Evolutionary conservation across 2,329 filamentous ascomycete species (phyloP).

Genomic region (Didymosphaeria variabile): DNA sequence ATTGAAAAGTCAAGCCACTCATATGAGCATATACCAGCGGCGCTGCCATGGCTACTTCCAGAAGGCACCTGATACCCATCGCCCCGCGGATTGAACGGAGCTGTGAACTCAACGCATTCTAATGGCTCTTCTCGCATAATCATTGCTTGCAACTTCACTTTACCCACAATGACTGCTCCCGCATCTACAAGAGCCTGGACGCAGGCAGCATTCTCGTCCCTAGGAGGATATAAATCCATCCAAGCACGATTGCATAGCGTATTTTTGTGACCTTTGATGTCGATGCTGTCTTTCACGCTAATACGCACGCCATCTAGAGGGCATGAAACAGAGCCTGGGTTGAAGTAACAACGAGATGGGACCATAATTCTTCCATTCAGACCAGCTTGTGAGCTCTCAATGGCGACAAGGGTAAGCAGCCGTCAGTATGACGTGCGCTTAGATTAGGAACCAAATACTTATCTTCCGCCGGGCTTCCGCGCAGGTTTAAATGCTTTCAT

Average conservation of each 20-base stretch:
- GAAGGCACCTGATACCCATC: conserved; percentile 29
- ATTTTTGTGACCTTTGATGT: conserved; percentile 18
- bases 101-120: conserved; percentile 14
- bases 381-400: conserved; percentile 7
- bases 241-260: conserved; percentile 22
- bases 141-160: conserved; percentile 60
- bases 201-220: conserved; percentile 10
- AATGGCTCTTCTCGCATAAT: conserved; percentile 30
- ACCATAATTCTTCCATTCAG: conserved; percentile 8
- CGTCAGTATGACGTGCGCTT: neutral
- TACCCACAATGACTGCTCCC: conserved; percentile 56
- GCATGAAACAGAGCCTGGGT: conserved; percentile 15
- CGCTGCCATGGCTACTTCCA: conserved; percentile 14
- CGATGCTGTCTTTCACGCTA: conserved; percentile 21
- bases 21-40: conserved; percentile 11
- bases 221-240: conserved; percentile 13
- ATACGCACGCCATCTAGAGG: conserved; percentile 43
- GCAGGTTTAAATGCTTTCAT: conserved; percentile 11
- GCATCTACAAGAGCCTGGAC: conserved; percentile 14
- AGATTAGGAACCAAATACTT: neutral
- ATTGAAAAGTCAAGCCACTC: conserved; percentile 41
- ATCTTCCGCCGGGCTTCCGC: neutral
- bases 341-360: conserved; percentile 15
- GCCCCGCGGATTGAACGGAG: conserved; percentile 35
- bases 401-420: neutral